Percentiles rank a stretch among this genome's conserved stretches.
These are phyloP conservation scores for Didymella exigua DNA, from an alignment of 2,329 filamentous ascomycete species.

Conservation along the genomic window DNA sequence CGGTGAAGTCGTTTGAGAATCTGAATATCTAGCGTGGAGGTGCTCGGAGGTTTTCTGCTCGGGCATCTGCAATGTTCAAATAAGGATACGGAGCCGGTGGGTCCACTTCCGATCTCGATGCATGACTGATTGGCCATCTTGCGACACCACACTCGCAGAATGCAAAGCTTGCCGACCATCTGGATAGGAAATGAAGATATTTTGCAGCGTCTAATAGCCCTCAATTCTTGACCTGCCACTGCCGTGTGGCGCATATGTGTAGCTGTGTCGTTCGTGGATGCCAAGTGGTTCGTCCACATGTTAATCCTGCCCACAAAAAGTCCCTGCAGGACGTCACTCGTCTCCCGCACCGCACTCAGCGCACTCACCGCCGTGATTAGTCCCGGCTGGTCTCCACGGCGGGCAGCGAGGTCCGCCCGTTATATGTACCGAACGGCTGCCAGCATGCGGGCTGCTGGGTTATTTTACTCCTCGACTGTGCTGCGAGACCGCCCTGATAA, in stretches of 20 bases:
- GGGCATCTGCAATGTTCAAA: constrained; percentile 9
- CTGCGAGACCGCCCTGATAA: too few species aligned
- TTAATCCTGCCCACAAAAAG: constrained; percentile 7
- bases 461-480: neutral
- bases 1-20: neutral
- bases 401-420: neutral
- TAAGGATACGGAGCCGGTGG: neutral
- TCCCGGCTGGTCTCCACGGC: constrained; percentile 11
- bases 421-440: constrained; percentile 6
- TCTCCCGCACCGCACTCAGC: neutral
- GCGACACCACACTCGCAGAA: too few species aligned
- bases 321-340: constrained; percentile 4
- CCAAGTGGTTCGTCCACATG: constrained; percentile 2
- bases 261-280: neutral
- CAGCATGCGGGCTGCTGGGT: neutral
- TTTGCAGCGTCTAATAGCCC: too few species aligned
- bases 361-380: constrained; percentile 3
- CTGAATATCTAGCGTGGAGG: neutral
- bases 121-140: neutral
- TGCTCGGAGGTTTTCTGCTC: constrained; percentile 4
- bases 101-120: constrained; percentile 2
- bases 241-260: neutral
- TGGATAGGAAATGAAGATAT: too few species aligned
- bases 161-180: too few species aligned
- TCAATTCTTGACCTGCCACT: neutral